A percentile compares a stretch with the other conserved stretches of the same genome.
Conservation (phyloP, 2,329 filamentous ascomycete species). For the Sporothrix humicola region DNA sequence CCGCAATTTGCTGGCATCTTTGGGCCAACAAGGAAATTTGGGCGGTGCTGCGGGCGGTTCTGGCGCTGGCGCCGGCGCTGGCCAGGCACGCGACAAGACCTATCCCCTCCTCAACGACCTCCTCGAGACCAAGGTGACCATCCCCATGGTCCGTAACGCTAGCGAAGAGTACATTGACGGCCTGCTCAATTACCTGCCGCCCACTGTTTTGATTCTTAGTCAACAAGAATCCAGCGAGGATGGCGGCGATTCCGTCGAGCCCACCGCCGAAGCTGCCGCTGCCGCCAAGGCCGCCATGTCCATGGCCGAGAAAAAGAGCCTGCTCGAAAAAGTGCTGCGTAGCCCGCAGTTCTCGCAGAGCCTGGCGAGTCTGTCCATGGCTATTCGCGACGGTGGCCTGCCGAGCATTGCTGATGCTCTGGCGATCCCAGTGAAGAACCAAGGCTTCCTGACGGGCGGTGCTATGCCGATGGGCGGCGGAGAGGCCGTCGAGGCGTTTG, state of each 20-base stretch:
- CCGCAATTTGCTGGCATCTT: constrained; percentile 84
- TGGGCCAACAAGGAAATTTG: constrained; percentile 52
- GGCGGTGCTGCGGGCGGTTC: background rate
- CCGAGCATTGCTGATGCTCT: constrained; percentile 89
- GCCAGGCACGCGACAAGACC: constrained; percentile 60
- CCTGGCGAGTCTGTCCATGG: constrained; percentile 81
- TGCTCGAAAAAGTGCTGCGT: constrained; percentile 80
- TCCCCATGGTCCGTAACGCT: constrained; percentile 73
- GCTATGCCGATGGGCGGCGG: constrained; percentile 83
- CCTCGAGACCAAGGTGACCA: constrained; percentile 75
- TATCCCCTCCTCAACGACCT: constrained; percentile 89
- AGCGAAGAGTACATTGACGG: constrained; percentile 72
- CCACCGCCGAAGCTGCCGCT: constrained; percentile 69
- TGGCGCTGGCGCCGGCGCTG: background rate
- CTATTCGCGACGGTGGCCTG: constrained; percentile 85
- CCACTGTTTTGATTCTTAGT: constrained; percentile 76
- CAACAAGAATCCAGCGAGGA: constrained; percentile 65
- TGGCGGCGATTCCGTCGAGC: constrained; percentile 63
- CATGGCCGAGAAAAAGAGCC: constrained; percentile 75
- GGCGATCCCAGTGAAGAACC: constrained; percentile 78
- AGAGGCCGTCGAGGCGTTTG: constrained; percentile 87
- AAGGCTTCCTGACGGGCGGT: constrained; percentile 78
- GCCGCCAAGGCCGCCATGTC: constrained; percentile 76
- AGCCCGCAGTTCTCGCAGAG: constrained; percentile 93
- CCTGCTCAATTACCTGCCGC: constrained; percentile 78